Base-by-base conservation (phyloP, 129 eudicot genomes). In the Helianthus tuberosus region DNA sequence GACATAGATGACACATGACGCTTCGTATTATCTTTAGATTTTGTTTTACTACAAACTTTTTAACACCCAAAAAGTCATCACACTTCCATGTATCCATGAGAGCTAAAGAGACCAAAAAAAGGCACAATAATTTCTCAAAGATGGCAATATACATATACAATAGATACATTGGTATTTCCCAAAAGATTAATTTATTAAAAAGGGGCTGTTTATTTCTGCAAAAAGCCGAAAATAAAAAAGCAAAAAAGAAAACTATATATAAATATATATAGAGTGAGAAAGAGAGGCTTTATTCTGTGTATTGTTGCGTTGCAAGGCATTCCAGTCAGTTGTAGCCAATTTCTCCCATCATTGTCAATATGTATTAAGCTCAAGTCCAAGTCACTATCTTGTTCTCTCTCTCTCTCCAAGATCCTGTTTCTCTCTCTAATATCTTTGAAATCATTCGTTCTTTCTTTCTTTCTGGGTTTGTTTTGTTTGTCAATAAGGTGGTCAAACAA, bases 301-400 rank as follows among this genome's bases (percentile, higher is more conserved):
- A 81, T 82, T 79, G 89, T 76, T 81, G 83, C 77, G 77, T 84
- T 83, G 73, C 85, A 87, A 90, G 75, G 87, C 86, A 73, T 84
- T 87, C 88, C 88, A 87, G 52, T 80, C 81, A 85, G 82, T 57
- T 85, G 86, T 85, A 84, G 87, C 87, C 84, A 83, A 80, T 78
- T 65, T 52, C 73, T 80, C 52, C 89, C 80, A 87, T 87, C 96
- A 85, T 88, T 85, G 89, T 85, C 91, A 76, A 83, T 71, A 68
- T 74, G 80, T 75, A 78, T 79, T 80, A 70, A 83, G 85, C 81
- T 77, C 73, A 77, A 61, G 81, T 85, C 69, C 84, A 79, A 80
- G 81, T 75, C 86, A 64, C 85, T 72, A 77, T 73, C 84, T 75
- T 79, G 74, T 43, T 43, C 65, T 79, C 59, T 80, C 80, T 74